Evolutionary conservation across 345 rosid genomes (phyloP).

Genomic region (Gossypium anomalum): DNA sequence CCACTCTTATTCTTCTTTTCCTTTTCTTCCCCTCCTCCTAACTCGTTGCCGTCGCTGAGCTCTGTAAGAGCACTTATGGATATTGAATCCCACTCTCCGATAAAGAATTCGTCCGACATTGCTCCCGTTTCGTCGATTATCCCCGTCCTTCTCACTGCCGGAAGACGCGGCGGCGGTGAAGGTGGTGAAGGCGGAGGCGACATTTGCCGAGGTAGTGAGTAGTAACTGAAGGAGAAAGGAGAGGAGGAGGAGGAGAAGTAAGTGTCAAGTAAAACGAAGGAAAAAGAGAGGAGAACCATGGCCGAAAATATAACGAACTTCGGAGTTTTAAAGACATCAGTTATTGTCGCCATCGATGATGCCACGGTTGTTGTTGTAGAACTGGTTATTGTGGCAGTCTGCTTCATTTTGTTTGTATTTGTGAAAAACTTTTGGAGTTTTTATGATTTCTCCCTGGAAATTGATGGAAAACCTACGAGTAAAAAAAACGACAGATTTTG

Average conservation of each 20-base stretch:
- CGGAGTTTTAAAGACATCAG: too few relatives aligned
- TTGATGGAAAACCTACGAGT: neutral
- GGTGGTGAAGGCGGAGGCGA: neutral
- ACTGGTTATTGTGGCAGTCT: too few relatives aligned
- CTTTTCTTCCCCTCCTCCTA: neutral
- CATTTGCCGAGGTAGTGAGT: conserved; percentile 15
- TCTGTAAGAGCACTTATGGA: conserved; percentile 10
- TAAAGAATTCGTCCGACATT: conserved; percentile 43
- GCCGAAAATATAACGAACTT: too few relatives aligned
- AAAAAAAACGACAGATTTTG: too few relatives aligned
- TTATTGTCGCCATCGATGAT: too few relatives aligned
- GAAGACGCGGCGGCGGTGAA: conserved; percentile 13
- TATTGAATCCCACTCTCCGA: conserved; percentile 40
- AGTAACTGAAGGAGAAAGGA: neutral
- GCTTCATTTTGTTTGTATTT: neutral
- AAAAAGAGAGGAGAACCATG: too few relatives aligned
- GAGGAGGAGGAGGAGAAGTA: too few relatives aligned
- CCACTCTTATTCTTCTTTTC: neutral
- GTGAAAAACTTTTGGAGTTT: too few relatives aligned
- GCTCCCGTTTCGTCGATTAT: conserved; percentile 59
- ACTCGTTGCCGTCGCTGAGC: conserved; percentile 20
- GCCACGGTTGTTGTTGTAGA: too few relatives aligned
- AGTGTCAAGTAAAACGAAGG: too few relatives aligned
- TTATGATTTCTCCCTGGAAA: too few relatives aligned
- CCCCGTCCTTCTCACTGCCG: conserved; percentile 40